Conservation (phyloP, 805 yeast genomes). For the Komagataella pastoris region DNA sequence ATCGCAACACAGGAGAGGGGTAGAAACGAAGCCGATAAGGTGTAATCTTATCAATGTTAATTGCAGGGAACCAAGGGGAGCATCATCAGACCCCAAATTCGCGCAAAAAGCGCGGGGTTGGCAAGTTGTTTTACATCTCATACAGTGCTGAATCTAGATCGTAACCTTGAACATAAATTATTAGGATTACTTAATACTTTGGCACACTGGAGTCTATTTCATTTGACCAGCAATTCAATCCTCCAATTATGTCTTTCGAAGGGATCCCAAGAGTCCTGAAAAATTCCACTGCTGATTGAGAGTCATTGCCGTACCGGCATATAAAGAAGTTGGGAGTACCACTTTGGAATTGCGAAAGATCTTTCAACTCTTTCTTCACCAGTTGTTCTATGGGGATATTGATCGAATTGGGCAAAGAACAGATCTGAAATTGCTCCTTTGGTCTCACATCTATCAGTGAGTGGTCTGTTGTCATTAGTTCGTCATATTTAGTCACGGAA, state of each 20-base stretch:
- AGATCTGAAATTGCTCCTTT: slow-evolving; percentile 57
- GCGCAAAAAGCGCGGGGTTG: not conserved
- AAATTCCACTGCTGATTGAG: slow-evolving; percentile 57
- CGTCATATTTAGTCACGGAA: slow-evolving; percentile 20
- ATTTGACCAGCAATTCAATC: slow-evolving; percentile 55
- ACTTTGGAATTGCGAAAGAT: slow-evolving; percentile 7
- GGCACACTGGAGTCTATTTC: slow-evolving; percentile 51
- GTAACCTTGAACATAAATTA: not conserved
- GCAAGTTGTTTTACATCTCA: not conserved
- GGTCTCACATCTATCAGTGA: slow-evolving; percentile 63
- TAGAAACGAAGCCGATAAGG: not conserved
- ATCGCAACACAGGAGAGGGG: not conserved
- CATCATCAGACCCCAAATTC: not conserved
- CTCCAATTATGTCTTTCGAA: slow-evolving; percentile 62
- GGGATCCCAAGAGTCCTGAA: slow-evolving; percentile 36
- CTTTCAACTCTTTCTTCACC: slow-evolving; percentile 15
- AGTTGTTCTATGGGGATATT: slow-evolving; percentile 51
- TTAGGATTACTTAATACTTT: slow-evolving; percentile 27
- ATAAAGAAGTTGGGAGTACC: slow-evolving; percentile 34
- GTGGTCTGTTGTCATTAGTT: slow-evolving; percentile 18
- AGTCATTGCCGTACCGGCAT: slow-evolving; percentile 87
- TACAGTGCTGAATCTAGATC: not conserved
- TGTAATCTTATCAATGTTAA: not conserved
- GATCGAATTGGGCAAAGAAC: slow-evolving; percentile 41
- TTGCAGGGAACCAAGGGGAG: not conserved